phyloP scores from a whole-genome alignment of 2,329 filamentous ascomycete species.

The Tolypocladium amazonense region DNA sequence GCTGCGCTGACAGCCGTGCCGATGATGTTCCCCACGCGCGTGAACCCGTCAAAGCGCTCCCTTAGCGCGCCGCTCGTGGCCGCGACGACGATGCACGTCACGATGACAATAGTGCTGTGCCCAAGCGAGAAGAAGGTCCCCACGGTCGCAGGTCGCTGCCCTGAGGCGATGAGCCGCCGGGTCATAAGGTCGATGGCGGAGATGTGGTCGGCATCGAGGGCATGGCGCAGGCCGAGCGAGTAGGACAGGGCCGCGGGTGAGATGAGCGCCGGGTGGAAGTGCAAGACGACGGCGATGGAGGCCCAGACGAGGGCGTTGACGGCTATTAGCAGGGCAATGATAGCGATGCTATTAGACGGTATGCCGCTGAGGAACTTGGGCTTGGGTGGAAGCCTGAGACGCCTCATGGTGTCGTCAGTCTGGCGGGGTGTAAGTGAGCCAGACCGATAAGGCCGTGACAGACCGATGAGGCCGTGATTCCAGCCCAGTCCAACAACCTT shows the following conservation, averaged over 20 bases:
- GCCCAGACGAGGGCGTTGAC: conserved; percentile 47
- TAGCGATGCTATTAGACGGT: conserved; percentile 26
- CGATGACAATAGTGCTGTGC: conserved; percentile 83
- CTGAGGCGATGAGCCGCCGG: conserved; percentile 72
- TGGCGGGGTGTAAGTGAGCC: background rate
- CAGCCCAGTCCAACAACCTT: background rate
- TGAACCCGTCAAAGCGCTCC: conserved; percentile 70
- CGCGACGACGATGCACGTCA: conserved; percentile 86
- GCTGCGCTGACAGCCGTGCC: conserved; percentile 78
- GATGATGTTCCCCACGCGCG: conserved; percentile 73
- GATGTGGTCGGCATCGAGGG: conserved; percentile 91
- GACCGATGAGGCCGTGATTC: background rate
- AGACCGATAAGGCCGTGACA: background rate
- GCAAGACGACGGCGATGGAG: conserved; percentile 39
- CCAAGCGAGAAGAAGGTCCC: conserved; percentile 92
- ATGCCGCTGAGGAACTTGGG: conserved; percentile 19
- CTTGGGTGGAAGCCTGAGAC: conserved; percentile 12
- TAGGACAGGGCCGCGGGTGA: conserved; percentile 79
- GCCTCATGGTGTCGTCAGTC: conserved; percentile 7
- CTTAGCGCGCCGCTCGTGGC: conserved; percentile 79
- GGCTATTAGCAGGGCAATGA: conserved; percentile 38
- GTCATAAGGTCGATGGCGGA: conserved; percentile 91
- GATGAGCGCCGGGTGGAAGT: conserved; percentile 50
- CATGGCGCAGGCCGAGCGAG: conserved; percentile 81
- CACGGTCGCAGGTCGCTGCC: conserved; percentile 79